Evolutionary conservation across 345 rosid genomes (phyloP), one percentile per base, ranked within the genome.

Genomic region (Camelina hispida): DNA sequence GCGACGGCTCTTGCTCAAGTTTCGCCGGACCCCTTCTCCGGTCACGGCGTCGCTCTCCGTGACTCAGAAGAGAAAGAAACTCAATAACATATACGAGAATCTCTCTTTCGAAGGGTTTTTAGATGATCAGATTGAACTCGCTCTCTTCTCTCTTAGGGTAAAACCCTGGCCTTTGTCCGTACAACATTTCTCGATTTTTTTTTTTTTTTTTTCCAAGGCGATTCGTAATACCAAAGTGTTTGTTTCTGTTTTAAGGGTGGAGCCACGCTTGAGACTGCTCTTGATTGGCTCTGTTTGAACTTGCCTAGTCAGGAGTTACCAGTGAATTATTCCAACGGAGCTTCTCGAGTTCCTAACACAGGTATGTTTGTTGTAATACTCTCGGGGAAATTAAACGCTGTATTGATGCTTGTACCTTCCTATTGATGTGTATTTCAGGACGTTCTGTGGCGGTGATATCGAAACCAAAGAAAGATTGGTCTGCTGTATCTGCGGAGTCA

Each of bases 231-330:
- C 17, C 4, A 47, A 53, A 62, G 56, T 60, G 38, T 51, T 78
- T 30, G 35, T 32, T 59, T 66, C 9, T 72, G 16, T 25, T 25
- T 35, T 46, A 77, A 93, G 98, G 94, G 87, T 71, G 86, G 83
- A 81, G 89, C 28, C 4, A 89, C 96, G 64, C 80, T 93, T 83
- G 98, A 91, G 81, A 72, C 84, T 68, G 91, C 96, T 38, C 88
- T 93, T 57, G 98, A 93, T 82, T 93, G 98, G 98, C 73, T 93
- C 44, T 93, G 98, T 80, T 88, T 93, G 79, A 89, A 91, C 73
- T 73, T 91, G 54, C 91, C 87, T 0, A 86, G 96, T 52, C 83
- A 84, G 20, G 94, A 91, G 78, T 91, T 93, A 71, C 96, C 98
- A 8, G 71, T 85, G 84, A 91, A 87, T 81, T 93, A 89, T 79